phyloP scores from a whole-genome alignment of 2,329 filamentous ascomycete species.

The Ceratocystis cacaofunesta region DNA sequence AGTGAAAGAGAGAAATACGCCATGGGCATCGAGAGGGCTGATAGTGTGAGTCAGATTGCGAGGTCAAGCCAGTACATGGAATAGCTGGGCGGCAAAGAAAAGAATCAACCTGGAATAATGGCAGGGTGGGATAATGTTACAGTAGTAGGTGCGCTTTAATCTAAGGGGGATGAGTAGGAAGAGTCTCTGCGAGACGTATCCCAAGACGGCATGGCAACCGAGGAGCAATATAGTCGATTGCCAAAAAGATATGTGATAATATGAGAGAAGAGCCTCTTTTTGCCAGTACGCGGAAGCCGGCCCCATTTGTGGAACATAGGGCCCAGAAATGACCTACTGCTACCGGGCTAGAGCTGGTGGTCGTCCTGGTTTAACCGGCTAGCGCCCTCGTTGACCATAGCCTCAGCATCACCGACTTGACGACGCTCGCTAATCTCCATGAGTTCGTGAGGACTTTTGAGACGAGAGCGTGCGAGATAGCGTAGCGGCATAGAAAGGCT shows the following conservation, averaged over 20 bases:
- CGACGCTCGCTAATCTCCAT: slow-evolving; percentile 71
- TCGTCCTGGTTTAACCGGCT: slow-evolving; percentile 21
- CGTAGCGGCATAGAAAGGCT: slow-evolving; percentile 51
- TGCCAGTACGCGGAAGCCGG: neutral
- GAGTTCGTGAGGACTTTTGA: slow-evolving; percentile 32
- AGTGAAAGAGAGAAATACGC: neutral
- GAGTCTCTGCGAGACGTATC: neutral
- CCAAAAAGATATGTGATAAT: neutral
- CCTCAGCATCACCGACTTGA: slow-evolving; percentile 79
- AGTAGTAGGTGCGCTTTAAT: neutral
- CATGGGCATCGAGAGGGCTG: neutral
- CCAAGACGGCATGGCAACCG: neutral
- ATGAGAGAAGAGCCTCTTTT: slow-evolving; percentile 1
- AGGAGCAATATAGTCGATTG: neutral
- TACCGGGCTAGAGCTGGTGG: slow-evolving; percentile 24
- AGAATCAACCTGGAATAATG: neutral
- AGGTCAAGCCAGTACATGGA: neutral
- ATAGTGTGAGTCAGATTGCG: neutral
- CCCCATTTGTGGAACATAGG: neutral
- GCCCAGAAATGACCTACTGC: neutral
- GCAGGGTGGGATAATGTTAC: neutral
- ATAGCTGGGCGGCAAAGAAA: neutral
- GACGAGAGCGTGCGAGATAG: slow-evolving; percentile 49
- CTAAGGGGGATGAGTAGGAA: neutral
- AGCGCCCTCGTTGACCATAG: slow-evolving; percentile 46